Evolutionary conservation across 805 yeast species (phyloP).

Genomic region (Ogataea neopini): DNA sequence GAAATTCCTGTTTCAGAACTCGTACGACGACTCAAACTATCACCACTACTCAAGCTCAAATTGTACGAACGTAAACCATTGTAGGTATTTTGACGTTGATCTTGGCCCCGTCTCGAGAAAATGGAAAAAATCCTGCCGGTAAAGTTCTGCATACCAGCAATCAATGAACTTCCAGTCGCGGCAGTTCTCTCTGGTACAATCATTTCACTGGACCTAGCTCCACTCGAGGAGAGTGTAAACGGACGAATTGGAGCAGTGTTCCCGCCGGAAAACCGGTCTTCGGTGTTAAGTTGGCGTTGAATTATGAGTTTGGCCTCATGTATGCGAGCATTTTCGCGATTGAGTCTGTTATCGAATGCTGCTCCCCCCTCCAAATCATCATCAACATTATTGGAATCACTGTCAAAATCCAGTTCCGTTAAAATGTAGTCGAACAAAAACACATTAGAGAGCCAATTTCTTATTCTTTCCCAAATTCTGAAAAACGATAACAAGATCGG

Average conservation of each 20-base stretch:
- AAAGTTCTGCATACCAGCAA: not conserved
- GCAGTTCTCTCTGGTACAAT: not conserved
- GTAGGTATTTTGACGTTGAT: conserved; percentile 8
- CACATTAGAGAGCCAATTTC: conserved; percentile 33
- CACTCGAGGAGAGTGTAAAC: conserved; percentile 21
- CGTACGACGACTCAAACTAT: conserved; percentile 15
- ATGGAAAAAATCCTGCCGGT: conserved; percentile 1
- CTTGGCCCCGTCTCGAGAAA: not conserved
- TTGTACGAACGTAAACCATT: conserved; percentile 30
- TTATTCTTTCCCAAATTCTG: conserved; percentile 65
- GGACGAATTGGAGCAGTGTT: conserved; percentile 19
- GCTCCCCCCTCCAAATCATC: conserved; percentile 19
- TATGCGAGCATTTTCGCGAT: conserved; percentile 24
- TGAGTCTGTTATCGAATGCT: conserved; percentile 9
- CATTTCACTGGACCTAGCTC: not conserved
- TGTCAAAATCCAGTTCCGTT: conserved; percentile 34
- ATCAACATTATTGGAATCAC: conserved; percentile 10
- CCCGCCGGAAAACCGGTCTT: conserved; percentile 9
- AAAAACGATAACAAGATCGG: conserved; percentile 67
- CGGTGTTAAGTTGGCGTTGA: conserved; percentile 23
- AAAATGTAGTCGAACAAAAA: conserved; percentile 34
- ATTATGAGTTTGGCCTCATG: conserved; percentile 33
- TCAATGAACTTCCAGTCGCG: not conserved
- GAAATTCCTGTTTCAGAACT: conserved; percentile 31
- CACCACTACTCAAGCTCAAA: conserved; percentile 16